Conservation (phyloP, 768 basidiomycete genomes). For the Leucogyrophana mollusca region DNA sequence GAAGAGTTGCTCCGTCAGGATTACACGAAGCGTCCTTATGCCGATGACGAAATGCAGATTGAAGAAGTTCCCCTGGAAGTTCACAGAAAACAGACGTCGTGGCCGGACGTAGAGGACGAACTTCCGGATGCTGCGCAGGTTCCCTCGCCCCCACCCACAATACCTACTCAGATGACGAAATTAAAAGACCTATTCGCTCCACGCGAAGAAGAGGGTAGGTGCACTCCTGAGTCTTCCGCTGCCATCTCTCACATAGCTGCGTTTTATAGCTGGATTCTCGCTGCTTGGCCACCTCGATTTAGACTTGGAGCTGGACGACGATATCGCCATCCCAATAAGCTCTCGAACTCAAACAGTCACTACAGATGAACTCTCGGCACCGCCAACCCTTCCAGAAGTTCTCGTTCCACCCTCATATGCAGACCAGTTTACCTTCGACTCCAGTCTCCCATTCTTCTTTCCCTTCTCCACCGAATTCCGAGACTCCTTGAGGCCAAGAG, state of each 20-base stretch:
- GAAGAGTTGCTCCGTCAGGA: slow-evolving; percentile 20
- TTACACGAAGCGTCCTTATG: slow-evolving; percentile 1
- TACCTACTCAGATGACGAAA: slow-evolving; percentile 23
- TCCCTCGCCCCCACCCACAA: slow-evolving; percentile 3
- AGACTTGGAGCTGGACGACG: slow-evolving; percentile 70
- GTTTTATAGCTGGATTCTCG: slow-evolving; percentile 65
- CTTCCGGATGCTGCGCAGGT: not conserved
- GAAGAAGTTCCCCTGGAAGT: slow-evolving; percentile 15
- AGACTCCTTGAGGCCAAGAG: slow-evolving; percentile 6
- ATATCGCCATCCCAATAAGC: slow-evolving; percentile 23
- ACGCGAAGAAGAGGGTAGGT: slow-evolving; percentile 61
- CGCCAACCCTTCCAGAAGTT: slow-evolving; percentile 5
- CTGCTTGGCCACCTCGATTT: slow-evolving; percentile 73
- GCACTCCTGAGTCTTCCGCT: not conserved
- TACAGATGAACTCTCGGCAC: slow-evolving; percentile 1
- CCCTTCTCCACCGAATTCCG: slow-evolving; percentile 37
- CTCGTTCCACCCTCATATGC: slow-evolving; percentile 12
- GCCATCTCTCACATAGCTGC: not conserved
- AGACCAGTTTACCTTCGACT: slow-evolving; percentile 41
- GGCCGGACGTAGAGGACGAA: not conserved
- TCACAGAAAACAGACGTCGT: too few relatives aligned
- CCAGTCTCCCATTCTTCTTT: slow-evolving; percentile 63
- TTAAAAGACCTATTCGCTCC: slow-evolving; percentile 78
- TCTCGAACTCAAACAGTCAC: slow-evolving; percentile 3
- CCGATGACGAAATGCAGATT: slow-evolving; percentile 25